A percentile compares a stretch with the other conserved stretches of the same genome.
Evolutionary conservation across 495 filamentous ascomycete species (phyloP).

Genomic region (Neurospora sp.): DNA sequence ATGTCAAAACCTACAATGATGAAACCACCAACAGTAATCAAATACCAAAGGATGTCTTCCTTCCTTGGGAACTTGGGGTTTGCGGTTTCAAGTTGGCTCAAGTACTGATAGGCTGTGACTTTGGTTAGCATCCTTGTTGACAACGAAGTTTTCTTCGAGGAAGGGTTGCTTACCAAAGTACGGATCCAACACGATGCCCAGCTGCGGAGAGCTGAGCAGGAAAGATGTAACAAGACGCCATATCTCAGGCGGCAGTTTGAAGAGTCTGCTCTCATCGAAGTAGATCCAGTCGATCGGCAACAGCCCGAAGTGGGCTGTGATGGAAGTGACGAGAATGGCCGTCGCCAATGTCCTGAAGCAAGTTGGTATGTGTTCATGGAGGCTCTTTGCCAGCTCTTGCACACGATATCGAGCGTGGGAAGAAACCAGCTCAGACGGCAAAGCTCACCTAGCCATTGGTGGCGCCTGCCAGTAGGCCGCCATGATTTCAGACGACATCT

Average conservation of each 20-base stretch:
- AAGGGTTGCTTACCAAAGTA: slow-evolving; percentile 54
- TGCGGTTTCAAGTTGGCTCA: slow-evolving; percentile 31
- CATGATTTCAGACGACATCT: slow-evolving; percentile 31
- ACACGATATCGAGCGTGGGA: neutral
- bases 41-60: slow-evolving; percentile 40
- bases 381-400: neutral
- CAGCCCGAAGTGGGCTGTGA: slow-evolving; percentile 50
- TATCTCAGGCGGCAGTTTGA: slow-evolving; percentile 51
- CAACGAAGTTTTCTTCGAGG: neutral
- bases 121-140: neutral
- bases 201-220: slow-evolving; percentile 51
- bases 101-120: slow-evolving; percentile 27
- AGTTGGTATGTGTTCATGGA: slow-evolving; percentile 1
- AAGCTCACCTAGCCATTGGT: slow-evolving; percentile 55
- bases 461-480: slow-evolving; percentile 63
- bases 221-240: slow-evolving; percentile 56
- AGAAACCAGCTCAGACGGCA: neutral
- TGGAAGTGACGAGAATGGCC: slow-evolving; percentile 52
- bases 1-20: slow-evolving; percentile 32
- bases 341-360: slow-evolving; percentile 57
- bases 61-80: slow-evolving; percentile 32
- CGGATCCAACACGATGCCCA: slow-evolving; percentile 68
- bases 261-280: slow-evolving; percentile 46
- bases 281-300: slow-evolving; percentile 42
- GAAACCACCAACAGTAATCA: slow-evolving; percentile 30